Base-by-base conservation (phyloP, 2,329 filamentous ascomycete genomes). In the Paecilomyces fulvus region DNA sequence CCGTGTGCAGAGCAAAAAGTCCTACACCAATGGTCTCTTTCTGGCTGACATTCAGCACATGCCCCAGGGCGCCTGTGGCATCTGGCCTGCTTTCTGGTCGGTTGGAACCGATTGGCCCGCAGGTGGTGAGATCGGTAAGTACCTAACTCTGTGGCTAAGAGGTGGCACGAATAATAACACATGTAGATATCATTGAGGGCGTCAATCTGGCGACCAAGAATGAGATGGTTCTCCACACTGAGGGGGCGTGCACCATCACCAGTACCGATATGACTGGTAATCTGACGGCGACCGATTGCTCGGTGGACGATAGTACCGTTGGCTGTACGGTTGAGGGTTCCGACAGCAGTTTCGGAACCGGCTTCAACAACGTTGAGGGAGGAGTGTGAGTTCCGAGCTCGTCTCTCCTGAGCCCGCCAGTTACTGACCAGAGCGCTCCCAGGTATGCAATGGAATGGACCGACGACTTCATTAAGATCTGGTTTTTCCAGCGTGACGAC, bases 1-100 rank as follows among this genome's bases (percentile, higher is more conserved):
- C 30, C 75, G 77, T 6, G 73, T 79, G 30, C 69, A 71, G 23
- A 75, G 69, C 55, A 75, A 73, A 51, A 70, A 75, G 54, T 69
- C 69, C 53, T 79, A 74, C 57, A 73, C 75, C 33, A 65, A 77
- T 49, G 77, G 75, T 2, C 64, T 80, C 14, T 73, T 79, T 53
- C 70, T 80, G 53, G 69, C 74, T 31, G 77, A 80, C 56, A 72
- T 80, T 55, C 65, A 67, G 3, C 77, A 80, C 60, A 76, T 78
- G 70, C 77, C 77, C 3, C 72, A 71, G 6, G 70, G 70, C 43
- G 69, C 73, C 49, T 81, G 79, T 58, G 79, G 75, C 43, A 77
- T 73, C 37, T 81, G 79, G 79, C 78, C 79, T 3, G 76, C 76
- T 4, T 77, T 76, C 58, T 78, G 76, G 76, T 69, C 74, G 5